Evolutionary conservation across 345 rosid species (phyloP).

Genomic region (Rhodomyrtus tomentosa): DNA sequence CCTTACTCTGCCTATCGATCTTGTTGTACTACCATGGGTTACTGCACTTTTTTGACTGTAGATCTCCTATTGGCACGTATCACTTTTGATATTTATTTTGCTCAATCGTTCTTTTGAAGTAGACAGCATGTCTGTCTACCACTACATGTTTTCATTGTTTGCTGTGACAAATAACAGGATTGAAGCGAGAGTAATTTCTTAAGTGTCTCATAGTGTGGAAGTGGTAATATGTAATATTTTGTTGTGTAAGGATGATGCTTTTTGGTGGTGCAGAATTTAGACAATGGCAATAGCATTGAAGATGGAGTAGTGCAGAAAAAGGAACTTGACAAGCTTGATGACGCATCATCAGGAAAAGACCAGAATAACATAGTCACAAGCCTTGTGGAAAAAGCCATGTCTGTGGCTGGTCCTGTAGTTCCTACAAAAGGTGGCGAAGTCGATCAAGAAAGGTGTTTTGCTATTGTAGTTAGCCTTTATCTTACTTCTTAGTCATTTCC

Average conservation of each 20-base stretch:
- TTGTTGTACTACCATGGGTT: background rate
- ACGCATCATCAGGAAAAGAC: conserved; percentile 20
- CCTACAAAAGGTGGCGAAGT: conserved; percentile 91
- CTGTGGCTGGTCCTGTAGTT: conserved; percentile 89
- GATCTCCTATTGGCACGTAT: background rate
- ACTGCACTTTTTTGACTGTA: background rate
- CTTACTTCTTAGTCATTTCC: background rate
- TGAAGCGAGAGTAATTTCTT: background rate
- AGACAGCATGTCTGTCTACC: background rate
- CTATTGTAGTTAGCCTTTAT: background rate
- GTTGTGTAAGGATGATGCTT: background rate
- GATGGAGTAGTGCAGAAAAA: conserved; percentile 20
- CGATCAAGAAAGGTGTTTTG: conserved; percentile 77
- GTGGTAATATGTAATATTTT: background rate
- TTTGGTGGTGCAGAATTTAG: background rate
- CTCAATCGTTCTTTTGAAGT: background rate
- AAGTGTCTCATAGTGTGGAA: background rate
- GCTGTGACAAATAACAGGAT: background rate
- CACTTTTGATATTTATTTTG: background rate
- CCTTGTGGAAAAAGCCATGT: conserved; percentile 94
- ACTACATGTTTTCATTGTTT: background rate
- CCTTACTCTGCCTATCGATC: background rate
- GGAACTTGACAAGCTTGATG: conserved; percentile 27
- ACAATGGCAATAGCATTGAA: conserved; percentile 14
- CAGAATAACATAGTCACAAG: conserved; percentile 46